Conservation (phyloP, 1,139 yeast species). For the Hansenula anomala region DNA sequence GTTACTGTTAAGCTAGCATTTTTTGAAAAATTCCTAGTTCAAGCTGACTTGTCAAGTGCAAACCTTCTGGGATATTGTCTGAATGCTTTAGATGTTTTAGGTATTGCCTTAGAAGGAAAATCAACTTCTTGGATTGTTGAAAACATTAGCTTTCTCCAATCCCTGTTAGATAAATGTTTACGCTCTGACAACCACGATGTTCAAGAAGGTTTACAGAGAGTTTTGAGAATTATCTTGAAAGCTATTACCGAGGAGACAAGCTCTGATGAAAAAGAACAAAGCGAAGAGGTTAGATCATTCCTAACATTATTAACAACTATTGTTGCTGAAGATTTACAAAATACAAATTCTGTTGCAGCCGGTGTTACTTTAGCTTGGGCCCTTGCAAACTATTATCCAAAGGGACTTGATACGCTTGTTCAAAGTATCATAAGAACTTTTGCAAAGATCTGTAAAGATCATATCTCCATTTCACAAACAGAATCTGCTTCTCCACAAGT, state of each 20-base stretch:
- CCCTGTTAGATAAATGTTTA: conserved; percentile 75
- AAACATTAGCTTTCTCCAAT: conserved; percentile 63
- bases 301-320: conserved; percentile 58
- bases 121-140: conserved; percentile 70
- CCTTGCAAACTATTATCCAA: conserved; percentile 68
- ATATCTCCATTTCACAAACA: conserved; percentile 60
- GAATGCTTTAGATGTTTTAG: conserved; percentile 86
- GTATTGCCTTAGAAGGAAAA: conserved; percentile 81
- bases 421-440: conserved; percentile 82
- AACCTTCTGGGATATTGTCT: conserved; percentile 65
- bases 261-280: conserved; percentile 47
- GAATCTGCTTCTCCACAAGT: conserved; percentile 31
- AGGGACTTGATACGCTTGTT: conserved; percentile 65
- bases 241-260: conserved; percentile 47
- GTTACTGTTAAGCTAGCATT: conserved; percentile 78
- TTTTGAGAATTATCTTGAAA: conserved; percentile 57
- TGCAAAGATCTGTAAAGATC: conserved; percentile 86
- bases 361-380: conserved; percentile 89
- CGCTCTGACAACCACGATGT: conserved; percentile 81
- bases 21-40: conserved; percentile 80
- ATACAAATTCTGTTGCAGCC: conserved; percentile 81
- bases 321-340: conserved; percentile 78
- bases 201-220: conserved; percentile 76
- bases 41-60: conserved; percentile 66
- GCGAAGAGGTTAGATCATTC: conserved; percentile 60